Base-by-base conservation (phyloP, 2,329 filamentous ascomycete species). In the Botrytis elliptica region DNA sequence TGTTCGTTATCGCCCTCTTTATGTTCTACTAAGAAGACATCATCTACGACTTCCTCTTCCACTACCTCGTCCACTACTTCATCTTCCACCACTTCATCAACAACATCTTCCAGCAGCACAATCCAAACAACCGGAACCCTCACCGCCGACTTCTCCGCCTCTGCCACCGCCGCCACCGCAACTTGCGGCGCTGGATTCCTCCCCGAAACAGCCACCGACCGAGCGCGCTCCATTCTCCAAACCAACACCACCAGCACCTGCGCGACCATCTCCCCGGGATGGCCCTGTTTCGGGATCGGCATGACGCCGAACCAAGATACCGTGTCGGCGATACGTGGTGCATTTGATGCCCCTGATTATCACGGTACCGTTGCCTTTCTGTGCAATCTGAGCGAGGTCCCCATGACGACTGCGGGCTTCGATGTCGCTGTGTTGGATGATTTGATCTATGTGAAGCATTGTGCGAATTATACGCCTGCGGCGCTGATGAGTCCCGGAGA, bases 381-480 rank as follows among this genome's bases (percentile, higher is more conserved):
- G 5, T 67, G 44, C 36, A 55, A 52, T 40, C 22, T 67, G 65
- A 49, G 65, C 16, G 2, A 20, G 33, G 29, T 52, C 16, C 44
- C 44, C 0, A 52, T 67, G 33, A 36, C 25, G 33, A 20, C 38
- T 18, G 2, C 14, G 12, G 65, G 46, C 4, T 14, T 68, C 14
- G 65, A 68, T n/a, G 22, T 25, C 10, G 20, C 16, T 12, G 10
- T 20, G 0, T 16, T 66, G 42, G 29, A 66, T 49, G 42, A 33
- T 22, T n/a, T 68, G 44, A 67, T 67, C 3, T 67, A 38, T 52
- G 14, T n/a, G 33, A 67, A 49, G 20, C 33, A 67, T 20, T 68
- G 65, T 68, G 44, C 46, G 46, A 68, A 55, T 55, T 68, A 29
- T 55, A 68, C 46, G 46, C 36, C 46, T 1, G 46, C 46, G 46